Base-by-base conservation (phyloP, 768 basidiomycete genomes). In the Pisolithus albus region DNA sequence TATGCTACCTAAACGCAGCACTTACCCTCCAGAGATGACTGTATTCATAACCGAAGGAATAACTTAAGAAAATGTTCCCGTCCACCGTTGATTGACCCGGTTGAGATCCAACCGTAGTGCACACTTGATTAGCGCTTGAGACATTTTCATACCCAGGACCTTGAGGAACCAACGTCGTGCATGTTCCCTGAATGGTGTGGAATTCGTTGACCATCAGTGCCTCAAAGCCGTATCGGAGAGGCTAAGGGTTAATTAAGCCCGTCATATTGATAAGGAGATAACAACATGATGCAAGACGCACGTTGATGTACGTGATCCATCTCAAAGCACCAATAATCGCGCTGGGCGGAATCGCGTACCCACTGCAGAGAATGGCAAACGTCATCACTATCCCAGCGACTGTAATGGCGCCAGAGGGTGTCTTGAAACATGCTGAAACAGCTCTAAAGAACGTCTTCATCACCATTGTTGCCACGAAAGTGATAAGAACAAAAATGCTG, bases 371-470 rank as follows among this genome's bases (percentile, higher is more conserved):
- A 47, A 72, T 59, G 52, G 73, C 58, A 16, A 67, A 64, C 49
- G 76, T 62, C 34, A 72, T 63, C 50, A 65, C 49, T 51, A 75
- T 40, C 5, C 61, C 67, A 0, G 68, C 59, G 1, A 64, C 38
- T 3, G 69, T 61, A 41, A 67, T 51, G 8, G 85, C 83, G 0
- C 77, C 74, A 0, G 82, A 75, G 40, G 78, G 76, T 16, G 70
- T 65, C 36, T 70, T 69, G 59, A 82, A 81, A 13, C 70, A 71
- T 0, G 84, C 80, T 1, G 83, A 81, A 26, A 86, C 58, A 0
- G 71, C 71, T 38, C 89, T 75, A 76, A 88, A 92, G 75, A 81
- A 90, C 0, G 79, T 77, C 61, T 83, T 85, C 81, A 91, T 85
- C 7, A 80, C 71, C 30, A 88, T 47, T 21, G 81, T 75, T 58